A percentile compares a stretch with the other conserved stretches of the same genome.
phyloP scores from a whole-genome alignment of 2,329 filamentous ascomycete genomes.

The Lasiodiplodia theobromae region DNA sequence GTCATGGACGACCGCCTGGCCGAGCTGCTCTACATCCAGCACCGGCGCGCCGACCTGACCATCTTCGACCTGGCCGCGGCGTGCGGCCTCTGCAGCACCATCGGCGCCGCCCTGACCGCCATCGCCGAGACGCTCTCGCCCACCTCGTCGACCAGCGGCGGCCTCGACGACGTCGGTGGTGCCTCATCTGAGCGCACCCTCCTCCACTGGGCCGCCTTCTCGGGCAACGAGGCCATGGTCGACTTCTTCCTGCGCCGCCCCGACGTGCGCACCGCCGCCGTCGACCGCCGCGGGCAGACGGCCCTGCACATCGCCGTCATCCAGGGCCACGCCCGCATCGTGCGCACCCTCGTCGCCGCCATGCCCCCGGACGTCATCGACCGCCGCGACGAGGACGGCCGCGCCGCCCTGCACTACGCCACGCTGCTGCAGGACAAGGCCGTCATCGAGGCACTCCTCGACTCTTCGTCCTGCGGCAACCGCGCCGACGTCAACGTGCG shows the following conservation, averaged over 20 bases:
- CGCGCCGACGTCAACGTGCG: neutral
- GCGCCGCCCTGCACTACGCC: constrained; percentile 5
- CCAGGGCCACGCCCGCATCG: neutral
- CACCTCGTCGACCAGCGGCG: neutral
- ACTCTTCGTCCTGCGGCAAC: no score
- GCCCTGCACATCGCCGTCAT: constrained; percentile 17
- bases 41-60: neutral
- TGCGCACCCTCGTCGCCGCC: neutral
- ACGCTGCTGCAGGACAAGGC: neutral
- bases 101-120: neutral
- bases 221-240: constrained; percentile 3
- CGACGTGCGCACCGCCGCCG: neutral
- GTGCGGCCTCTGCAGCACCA: constrained; percentile 5
- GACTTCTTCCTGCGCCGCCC: neutral
- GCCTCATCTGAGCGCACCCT: neutral
- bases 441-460: neutral
- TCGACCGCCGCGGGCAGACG: neutral
- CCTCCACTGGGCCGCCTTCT: constrained; percentile 19
- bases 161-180: neutral
- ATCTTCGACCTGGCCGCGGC: constrained; percentile 12
- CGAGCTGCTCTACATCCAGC: neutral
- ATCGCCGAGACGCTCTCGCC: constrained; percentile 1
- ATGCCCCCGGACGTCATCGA: neutral
- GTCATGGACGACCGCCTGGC: constrained; percentile 12
- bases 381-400: constrained; percentile 4